Evolutionary conservation across 306 rosid species (phyloP).

Genomic region (Sechiopsis laciniata): DNA sequence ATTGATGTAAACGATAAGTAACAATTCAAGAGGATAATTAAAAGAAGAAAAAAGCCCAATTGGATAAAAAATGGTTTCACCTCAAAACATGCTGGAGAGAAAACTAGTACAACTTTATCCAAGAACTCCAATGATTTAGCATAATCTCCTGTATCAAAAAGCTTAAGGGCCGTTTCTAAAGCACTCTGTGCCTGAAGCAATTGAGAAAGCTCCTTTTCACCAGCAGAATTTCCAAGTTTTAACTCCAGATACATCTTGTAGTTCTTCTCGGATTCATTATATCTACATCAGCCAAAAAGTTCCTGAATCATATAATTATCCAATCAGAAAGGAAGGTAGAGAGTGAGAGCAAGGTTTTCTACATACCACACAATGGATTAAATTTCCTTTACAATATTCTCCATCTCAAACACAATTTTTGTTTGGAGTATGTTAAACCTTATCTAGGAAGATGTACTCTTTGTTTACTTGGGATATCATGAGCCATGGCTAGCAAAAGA

Average conservation of each 20-base stretch:
- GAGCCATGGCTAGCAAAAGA: background rate
- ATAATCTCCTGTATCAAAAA: constrained; percentile 50
- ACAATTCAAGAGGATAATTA: constrained; percentile 7
- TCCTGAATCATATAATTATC: constrained; percentile 93
- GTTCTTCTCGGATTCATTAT: constrained; percentile 80
- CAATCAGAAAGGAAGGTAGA: constrained; percentile 62
- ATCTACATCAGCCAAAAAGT: constrained; percentile 99
- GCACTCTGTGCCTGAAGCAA: constrained; percentile 79
- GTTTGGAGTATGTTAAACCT: background rate
- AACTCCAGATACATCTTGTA: constrained; percentile 72
- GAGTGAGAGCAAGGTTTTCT: constrained; percentile 20
- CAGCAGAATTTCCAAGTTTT: constrained; percentile 60
- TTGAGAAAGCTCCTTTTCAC: constrained; percentile 90
- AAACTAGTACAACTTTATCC: constrained; percentile 87
- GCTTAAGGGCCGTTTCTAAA: constrained; percentile 66
- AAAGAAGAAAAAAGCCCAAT: background rate
- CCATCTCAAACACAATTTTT: background rate
- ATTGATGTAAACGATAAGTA: constrained; percentile 2
- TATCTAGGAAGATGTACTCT: background rate
- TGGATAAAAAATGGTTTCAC: constrained; percentile 30
- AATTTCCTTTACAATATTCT: background rate
- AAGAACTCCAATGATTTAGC: constrained; percentile 79
- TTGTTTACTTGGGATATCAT: constrained; percentile 1
- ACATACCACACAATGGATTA: constrained; percentile 3
- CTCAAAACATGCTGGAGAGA: constrained; percentile 85